A percentile compares a stretch with the other conserved stretches of the same genome.
Conservation (phyloP, 495 filamentous ascomycete genomes). For the Lentithecium fluviatile region DNA sequence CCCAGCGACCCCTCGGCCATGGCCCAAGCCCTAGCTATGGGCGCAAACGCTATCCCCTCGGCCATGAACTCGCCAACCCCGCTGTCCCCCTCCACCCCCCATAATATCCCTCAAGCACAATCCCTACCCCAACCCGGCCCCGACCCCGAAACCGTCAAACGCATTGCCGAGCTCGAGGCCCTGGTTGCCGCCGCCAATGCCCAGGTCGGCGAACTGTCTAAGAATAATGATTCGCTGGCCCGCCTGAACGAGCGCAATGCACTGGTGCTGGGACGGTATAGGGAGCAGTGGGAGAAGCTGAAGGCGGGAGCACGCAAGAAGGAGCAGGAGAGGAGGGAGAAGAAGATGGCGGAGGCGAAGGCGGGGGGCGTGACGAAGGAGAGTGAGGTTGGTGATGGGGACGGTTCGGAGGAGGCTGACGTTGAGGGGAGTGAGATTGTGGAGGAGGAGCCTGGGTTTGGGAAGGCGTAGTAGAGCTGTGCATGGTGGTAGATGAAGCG, state of each 20-base stretch:
- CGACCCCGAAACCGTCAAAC: conserved; percentile 47
- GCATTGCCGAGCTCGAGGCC: conserved; percentile 56
- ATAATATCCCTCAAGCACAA: too few relatives aligned
- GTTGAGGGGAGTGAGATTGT: neutral
- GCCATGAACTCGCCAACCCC: conserved; percentile 19
- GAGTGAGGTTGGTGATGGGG: conserved; percentile 13
- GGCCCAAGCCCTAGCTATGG: conserved; percentile 21
- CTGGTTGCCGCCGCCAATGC: conserved; percentile 50
- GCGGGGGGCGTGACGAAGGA: conserved; percentile 12
- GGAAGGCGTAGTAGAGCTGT: conserved; percentile 15
- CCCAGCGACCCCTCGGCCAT: conserved; percentile 18
- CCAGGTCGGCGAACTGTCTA: conserved; percentile 55
- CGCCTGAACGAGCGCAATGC: conserved; percentile 70
- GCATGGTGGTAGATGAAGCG: too few relatives aligned
- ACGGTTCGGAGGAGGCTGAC: conserved; percentile 5
- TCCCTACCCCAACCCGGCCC: conserved; percentile 13
- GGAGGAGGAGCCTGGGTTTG: conserved; percentile 26
- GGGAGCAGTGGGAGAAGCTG: conserved; percentile 79
- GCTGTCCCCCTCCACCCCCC: conserved; percentile 23
- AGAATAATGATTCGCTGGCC: conserved; percentile 45
- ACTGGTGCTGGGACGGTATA: conserved; percentile 63
- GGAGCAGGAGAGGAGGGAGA: conserved; percentile 24
- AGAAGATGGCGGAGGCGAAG: conserved; percentile 63
- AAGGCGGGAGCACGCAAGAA: conserved; percentile 64
- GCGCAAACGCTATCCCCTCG: neutral